Evolutionary conservation across 1,284 basidiomycete species (phyloP), one percentile per base, ranked within the genome.

Genomic region (Agroathelia rolfsii): DNA sequence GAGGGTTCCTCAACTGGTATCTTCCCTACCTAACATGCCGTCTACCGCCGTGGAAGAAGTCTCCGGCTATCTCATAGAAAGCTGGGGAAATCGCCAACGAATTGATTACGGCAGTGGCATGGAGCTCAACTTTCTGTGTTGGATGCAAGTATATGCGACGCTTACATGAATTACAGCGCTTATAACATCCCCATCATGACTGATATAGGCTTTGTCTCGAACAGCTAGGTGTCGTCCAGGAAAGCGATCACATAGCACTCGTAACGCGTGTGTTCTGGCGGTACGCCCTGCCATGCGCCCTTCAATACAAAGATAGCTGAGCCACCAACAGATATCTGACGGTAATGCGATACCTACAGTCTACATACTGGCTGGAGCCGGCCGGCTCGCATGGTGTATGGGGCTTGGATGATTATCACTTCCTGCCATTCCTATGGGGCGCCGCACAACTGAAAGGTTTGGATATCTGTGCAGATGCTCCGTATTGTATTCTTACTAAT

Each of bases 61-160:
- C 6, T 71, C 77, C 3, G 66, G 66, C 1, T 98, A 98, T 56
- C 84, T 98, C 45, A 62, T 69, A 28, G 85, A 95, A 50, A 60
- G 78, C 14, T 98, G 92, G 93, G 94, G 94, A 1, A 96, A 88
- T 54, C 68, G 82, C 23, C 75, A 83, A 34, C 66, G 94, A 4
- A 93, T 99, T 40, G 95, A 99, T 58, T 99, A 99, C 56, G 94
- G 95, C 6, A 95, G 90, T 49, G 94, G 94, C 2, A 97, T 97
- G 92, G 95, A 99, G 55, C 69, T 98, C 38, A 96, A 97, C 59
- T 98, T 97, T 51, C 45, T 96, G 9, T 96, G 89, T 49, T 98
- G 93, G 93, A 53, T 98, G 90, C 95, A 53, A 49, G 87, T 66
- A 6, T 11, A 6, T 17, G 34, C n/a, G n/a, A n/a, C n/a, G n/a